Conservation (phyloP, 1,284 basidiomycete species). For the Paramarasmius palmivorus region DNA sequence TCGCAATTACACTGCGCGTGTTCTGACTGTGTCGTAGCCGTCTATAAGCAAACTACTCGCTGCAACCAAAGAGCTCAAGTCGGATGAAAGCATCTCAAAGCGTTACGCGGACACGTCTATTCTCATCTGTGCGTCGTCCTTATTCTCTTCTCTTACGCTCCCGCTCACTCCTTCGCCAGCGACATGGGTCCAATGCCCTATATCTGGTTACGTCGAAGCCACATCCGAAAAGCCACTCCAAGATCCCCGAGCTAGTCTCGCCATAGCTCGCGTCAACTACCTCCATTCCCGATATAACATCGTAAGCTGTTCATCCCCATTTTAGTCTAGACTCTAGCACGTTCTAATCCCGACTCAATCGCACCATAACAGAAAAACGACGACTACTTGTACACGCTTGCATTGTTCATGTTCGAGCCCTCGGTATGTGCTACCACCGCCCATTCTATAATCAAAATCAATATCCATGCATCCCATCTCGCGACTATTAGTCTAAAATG, state of each 20-base stretch:
- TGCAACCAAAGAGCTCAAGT: slow-evolving; percentile 37
- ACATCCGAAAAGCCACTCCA: slow-evolving; percentile 1
- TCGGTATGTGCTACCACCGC: slow-evolving; percentile 16
- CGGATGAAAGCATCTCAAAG: slow-evolving; percentile 33
- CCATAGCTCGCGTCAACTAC: slow-evolving; percentile 48
- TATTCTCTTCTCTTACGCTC: not conserved
- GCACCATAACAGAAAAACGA: slow-evolving; percentile 33
- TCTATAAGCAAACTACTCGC: slow-evolving; percentile 42
- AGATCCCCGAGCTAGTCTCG: slow-evolving; percentile 41
- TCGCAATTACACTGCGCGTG: not conserved
- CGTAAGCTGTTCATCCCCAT: slow-evolving; percentile 25
- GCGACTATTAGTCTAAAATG: not conserved
- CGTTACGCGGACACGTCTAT: slow-evolving; percentile 47
- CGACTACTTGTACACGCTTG: slow-evolving; percentile 32
- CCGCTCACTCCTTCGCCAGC: slow-evolving; percentile 20
- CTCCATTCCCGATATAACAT: slow-evolving; percentile 46
- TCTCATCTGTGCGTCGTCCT: slow-evolving; percentile 32
- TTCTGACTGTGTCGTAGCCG: slow-evolving; percentile 30
- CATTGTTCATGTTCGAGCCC: slow-evolving; percentile 31
- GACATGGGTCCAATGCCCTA: slow-evolving; percentile 37
- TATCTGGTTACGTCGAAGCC: slow-evolving; percentile 26
- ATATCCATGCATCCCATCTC: too few relatives aligned
- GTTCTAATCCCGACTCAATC: not conserved
- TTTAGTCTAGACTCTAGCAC: not conserved
- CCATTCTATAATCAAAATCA: too few relatives aligned